These are phyloP conservation scores for Saturnispora dispora DNA, from an alignment of 805 yeast species.

Conservation along the genomic window DNA sequence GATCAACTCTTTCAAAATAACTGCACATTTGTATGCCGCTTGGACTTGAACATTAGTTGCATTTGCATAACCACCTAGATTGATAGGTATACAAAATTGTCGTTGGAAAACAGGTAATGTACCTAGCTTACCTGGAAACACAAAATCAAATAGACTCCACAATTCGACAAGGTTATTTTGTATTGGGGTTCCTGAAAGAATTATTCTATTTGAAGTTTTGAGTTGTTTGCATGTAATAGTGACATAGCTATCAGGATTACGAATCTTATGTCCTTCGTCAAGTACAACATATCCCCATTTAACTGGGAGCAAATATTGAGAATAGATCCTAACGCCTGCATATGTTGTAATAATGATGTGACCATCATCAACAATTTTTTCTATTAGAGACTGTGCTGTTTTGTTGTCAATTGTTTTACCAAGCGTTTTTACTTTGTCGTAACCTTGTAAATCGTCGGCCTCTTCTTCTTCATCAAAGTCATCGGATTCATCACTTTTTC, in stretches of 20 bases:
- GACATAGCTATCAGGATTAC: conserved; percentile 88
- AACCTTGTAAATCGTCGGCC: conserved; percentile 37
- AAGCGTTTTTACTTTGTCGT: conserved; percentile 20
- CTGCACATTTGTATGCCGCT: conserved; percentile 93
- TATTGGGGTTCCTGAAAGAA: conserved; percentile 92
- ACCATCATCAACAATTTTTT: conserved; percentile 55
- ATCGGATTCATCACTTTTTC: conserved; percentile 10
- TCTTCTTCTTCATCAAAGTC: conserved; percentile 41
- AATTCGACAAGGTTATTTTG: conserved; percentile 87
- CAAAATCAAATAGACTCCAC: conserved; percentile 93
- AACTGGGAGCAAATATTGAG: conserved; percentile 56
- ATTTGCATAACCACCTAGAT: conserved; percentile 96
- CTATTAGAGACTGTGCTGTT: conserved; percentile 35
- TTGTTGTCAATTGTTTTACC: conserved; percentile 23
- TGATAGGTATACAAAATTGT: conserved; percentile 88
- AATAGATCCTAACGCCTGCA: conserved; percentile 39
- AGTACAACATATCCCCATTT: conserved; percentile 86
- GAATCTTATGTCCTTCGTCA: conserved; percentile 95
- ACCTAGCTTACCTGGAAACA: conserved; percentile 90
- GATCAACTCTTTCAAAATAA: conserved; percentile 75
- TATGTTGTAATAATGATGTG: conserved; percentile 88
- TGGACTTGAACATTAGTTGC: conserved; percentile 95
- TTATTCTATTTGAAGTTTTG: conserved; percentile 75
- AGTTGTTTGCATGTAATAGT: conserved; percentile 79
- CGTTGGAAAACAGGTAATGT: conserved; percentile 90